Evolutionary conservation across 331 rosid genomes (phyloP), one percentile per base, ranked within the genome.

Genomic region (Acacia concinna): DNA sequence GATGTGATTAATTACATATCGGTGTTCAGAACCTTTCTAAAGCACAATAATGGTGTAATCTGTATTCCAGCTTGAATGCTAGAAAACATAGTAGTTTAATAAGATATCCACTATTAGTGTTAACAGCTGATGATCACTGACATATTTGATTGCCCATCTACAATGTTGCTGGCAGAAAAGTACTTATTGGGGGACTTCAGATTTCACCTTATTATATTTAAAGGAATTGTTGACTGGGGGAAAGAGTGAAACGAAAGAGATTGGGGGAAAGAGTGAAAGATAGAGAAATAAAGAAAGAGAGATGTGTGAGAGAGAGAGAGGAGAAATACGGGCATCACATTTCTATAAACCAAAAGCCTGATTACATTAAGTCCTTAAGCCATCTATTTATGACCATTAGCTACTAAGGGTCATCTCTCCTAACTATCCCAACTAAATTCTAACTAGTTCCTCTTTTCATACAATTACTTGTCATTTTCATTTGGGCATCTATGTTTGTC

Each of bases 1-100:
- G 49, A 57, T 78, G 63, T 52, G 70, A 79, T 73, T 80, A 41
- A 73, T 80, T 47, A 40, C 30, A 71, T 28, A 12, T 60, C 28
- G 11, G n/a, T 41, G 28, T n/a, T 28, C 27, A 68, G 31, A 66
- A 59, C 41, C 74, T 34, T 34, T 73, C 44, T 75, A 66, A 70
- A 57, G 46, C 76, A 83, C 27, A 32, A 57, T 51, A 35, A 66
- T 47, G 65, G 38, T 75, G 76, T 79, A 68, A 72, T 62, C 74
- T 3, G 3, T 46, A 65, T 66, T 37, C 71, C 43, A 79, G 73
- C 74, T 43, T 74, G 79, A 74, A 52, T 75, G 63, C 35, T 5
- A 18, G 18, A 49, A 64, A 68, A 56, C 30, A 5, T 57, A 37
- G 71, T 52, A 43, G 56, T 17, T 54, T 74, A 68, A 54, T 20